Base-by-base conservation (phyloP, 2,329 filamentous ascomycete genomes). In the Fusarium citri region DNA sequence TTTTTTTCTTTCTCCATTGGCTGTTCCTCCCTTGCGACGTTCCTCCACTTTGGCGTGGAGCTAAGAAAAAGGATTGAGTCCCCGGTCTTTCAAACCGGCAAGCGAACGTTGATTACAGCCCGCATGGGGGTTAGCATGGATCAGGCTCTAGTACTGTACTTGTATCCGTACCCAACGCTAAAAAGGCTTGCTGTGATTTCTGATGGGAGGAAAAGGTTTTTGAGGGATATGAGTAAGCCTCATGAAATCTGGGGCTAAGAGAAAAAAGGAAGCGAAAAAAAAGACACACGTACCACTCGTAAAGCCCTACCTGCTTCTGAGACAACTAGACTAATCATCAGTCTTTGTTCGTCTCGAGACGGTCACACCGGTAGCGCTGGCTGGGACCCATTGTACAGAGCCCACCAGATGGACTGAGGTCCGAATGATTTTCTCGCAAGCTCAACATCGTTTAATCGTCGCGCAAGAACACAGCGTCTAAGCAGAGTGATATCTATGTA, bases 41-140 rank as follows among this genome's bases (percentile, higher is more conserved):
- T 26, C 49, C 49, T 51, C 49, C 49, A 51, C 49, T 50, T 50
- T 41, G 31, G 53, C 30, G 41, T 46, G 51, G 28, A 55, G 51
- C 41, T 45, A 46, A 25, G 23, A 3, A 37, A 37, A 54, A 12
- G 22, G 23, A 34, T 46, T 45, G 26, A n/a, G 37, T 37, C 54
- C 20, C 28, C 43, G 25, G 46, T 57, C 55, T 30, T 51, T 50
- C 55, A 57, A 30, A 22, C 31, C 10, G 14, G 23, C 34, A 41
- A 51, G 49, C 49, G 49, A 51, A 51, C 49, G 49, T 51, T 51
- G 30, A 41, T 51, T 51, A 42, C 49, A 51, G 49, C 49, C 49
- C 34, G 49, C 49, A 51, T 51, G 49, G 31, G 23, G n/a, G n/a
- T n/a, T n/a, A n/a, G n/a, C 23, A 51, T 26, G 49, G 49, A 51